These are phyloP conservation scores for Aspergillus neotritici DNA, from an alignment of 2,329 filamentous ascomycete genomes.

Conservation along the genomic window DNA sequence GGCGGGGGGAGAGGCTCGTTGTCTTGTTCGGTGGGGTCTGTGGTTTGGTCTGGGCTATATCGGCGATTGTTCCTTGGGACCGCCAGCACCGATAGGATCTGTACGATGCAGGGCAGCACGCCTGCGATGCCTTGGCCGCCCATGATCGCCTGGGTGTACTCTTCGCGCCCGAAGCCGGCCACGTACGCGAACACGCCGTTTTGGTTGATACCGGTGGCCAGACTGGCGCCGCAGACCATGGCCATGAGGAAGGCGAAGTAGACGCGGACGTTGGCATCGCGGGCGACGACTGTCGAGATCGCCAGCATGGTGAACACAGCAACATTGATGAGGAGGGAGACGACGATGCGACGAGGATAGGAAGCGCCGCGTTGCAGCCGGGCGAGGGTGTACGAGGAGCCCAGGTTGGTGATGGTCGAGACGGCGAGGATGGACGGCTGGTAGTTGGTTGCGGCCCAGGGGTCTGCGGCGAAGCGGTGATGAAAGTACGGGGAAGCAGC, in stretches of 20 bases:
- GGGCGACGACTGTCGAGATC: slow-evolving; percentile 67
- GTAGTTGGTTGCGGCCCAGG: slow-evolving; percentile 73
- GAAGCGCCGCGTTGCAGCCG: slow-evolving; percentile 75
- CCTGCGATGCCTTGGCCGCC: slow-evolving; percentile 85
- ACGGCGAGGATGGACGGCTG: slow-evolving; percentile 84
- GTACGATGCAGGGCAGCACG: slow-evolving; percentile 78
- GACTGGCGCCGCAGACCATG: slow-evolving; percentile 73
- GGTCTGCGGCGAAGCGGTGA: slow-evolving; percentile 64
- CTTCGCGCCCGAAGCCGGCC: slow-evolving; percentile 72
- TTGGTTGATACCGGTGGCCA: slow-evolving; percentile 79
- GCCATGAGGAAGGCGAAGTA: slow-evolving; percentile 80
- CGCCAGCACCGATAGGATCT: slow-evolving; percentile 75
- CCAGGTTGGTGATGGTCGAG: slow-evolving; percentile 76
- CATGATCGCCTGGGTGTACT: slow-evolving; percentile 95
- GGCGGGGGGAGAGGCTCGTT: too few species aligned
- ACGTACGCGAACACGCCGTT: slow-evolving; percentile 94
- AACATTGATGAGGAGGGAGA: slow-evolving; percentile 72
- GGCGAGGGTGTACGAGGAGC: slow-evolving; percentile 68
- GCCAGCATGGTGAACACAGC: slow-evolving; percentile 71
- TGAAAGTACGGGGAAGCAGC: slow-evolving; percentile 93
- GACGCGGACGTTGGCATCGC: slow-evolving; percentile 53
- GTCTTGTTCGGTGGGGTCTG: too few species aligned
- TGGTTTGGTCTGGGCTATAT: slow-evolving; percentile 44
- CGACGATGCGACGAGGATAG: slow-evolving; percentile 79
- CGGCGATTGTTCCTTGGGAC: slow-evolving; percentile 43